phyloP scores from a whole-genome alignment of 768 basidiomycete genomes.

The Dioszegia aurantiaca region DNA sequence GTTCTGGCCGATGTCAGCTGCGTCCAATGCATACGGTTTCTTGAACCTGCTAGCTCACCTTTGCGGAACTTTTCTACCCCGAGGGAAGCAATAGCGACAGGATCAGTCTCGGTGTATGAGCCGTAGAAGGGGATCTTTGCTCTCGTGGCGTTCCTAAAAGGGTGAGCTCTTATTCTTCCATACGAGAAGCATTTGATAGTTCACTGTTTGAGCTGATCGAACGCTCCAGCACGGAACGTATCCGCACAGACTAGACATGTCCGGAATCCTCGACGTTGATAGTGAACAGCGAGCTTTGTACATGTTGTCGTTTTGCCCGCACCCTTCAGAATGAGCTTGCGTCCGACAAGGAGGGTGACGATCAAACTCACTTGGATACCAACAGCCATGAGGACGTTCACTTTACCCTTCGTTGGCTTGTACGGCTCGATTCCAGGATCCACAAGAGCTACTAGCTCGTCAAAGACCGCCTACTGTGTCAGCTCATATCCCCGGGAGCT shows the following conservation, averaged over 20 bases:
- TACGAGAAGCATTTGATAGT: conserved; percentile 12
- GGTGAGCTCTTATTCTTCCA: background rate
- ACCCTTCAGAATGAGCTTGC: conserved; percentile 58
- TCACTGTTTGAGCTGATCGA: conserved; percentile 91
- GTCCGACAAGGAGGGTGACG: too few species aligned
- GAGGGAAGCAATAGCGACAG: conserved; percentile 87
- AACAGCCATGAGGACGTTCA: conserved; percentile 95
- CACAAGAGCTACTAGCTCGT: conserved; percentile 90
- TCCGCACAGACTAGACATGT: conserved; percentile 97
- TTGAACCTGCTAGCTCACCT: conserved; percentile 38
- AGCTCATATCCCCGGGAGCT: conserved; percentile 5
- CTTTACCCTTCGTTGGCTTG: conserved; percentile 91
- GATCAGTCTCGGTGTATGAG: conserved; percentile 97
- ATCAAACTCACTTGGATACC: conserved; percentile 81
- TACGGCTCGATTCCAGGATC: conserved; percentile 94
- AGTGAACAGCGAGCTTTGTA: conserved; percentile 94
- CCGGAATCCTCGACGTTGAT: conserved; percentile 94
- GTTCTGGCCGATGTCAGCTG: conserved; percentile 56
- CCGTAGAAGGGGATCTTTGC: conserved; percentile 99
- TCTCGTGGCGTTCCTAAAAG: conserved; percentile 74
- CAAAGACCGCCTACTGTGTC: conserved; percentile 75
- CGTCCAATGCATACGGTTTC: background rate
- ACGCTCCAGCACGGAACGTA: conserved; percentile 98
- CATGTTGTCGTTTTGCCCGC: conserved; percentile 99
- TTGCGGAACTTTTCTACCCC: conserved; percentile 97